These are phyloP conservation scores for Populus hybrid DNA, from an alignment of 441 rosid species.

Conservation along the genomic window DNA sequence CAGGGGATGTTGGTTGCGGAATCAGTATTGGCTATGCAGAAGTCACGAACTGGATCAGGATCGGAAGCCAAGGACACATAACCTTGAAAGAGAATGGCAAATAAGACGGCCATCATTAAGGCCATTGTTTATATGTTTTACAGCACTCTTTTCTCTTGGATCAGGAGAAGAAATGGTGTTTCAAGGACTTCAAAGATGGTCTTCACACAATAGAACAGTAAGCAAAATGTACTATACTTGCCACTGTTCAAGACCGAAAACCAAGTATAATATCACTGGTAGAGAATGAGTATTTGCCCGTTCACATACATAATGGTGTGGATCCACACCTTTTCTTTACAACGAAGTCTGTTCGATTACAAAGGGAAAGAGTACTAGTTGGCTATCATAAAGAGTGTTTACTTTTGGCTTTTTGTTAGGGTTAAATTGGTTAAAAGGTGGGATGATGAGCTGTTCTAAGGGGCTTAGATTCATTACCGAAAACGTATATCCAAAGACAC, in stretches of 20 bases:
- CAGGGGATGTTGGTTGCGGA: constrained; percentile 26
- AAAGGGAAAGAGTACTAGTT: constrained; percentile 29
- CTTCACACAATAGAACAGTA: background rate
- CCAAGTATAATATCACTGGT: background rate
- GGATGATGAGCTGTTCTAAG: constrained; percentile 13
- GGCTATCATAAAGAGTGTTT: background rate
- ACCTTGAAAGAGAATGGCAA: constrained; percentile 25
- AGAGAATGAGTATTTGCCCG: background rate
- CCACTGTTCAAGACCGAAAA: background rate
- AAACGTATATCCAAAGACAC: constrained; percentile 17
- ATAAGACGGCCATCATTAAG: constrained; percentile 14
- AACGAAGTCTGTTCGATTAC: constrained; percentile 24
- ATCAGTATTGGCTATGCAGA: constrained; percentile 39
- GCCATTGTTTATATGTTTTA: constrained; percentile 17
- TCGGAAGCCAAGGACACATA: constrained; percentile 44
- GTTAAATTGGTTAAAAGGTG: constrained; percentile 1
- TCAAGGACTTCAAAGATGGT: background rate
- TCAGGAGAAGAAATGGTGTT: background rate
- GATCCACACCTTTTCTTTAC: background rate
- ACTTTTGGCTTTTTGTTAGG: constrained; percentile 5
- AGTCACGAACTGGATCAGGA: constrained; percentile 65
- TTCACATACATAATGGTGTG: too few relatives aligned
- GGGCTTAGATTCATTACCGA: constrained; percentile 22
- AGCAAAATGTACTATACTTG: background rate
- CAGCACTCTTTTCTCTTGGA: background rate